Conservation (phyloP, 768 basidiomycete species). For the Suillus americanus region DNA sequence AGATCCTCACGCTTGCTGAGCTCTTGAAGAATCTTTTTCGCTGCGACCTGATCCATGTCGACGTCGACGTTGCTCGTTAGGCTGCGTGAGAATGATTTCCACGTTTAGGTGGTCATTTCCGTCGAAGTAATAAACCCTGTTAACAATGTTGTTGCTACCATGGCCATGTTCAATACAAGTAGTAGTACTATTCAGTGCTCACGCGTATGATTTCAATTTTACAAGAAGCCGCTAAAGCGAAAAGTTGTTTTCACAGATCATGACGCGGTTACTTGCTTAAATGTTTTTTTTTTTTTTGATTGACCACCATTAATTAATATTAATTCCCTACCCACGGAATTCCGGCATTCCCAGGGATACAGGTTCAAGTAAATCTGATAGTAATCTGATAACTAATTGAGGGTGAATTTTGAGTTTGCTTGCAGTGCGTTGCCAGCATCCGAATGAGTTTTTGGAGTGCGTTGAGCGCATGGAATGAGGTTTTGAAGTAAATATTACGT, state of each 20-base stretch:
- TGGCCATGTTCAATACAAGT: not conserved
- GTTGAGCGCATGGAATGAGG: not conserved
- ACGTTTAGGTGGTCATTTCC: not conserved
- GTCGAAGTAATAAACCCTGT: not conserved
- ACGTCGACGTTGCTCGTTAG: slow-evolving; percentile 9
- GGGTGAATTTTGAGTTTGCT: not conserved
- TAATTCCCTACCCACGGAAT: slow-evolving; percentile 6
- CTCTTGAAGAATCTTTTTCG: slow-evolving; percentile 71
- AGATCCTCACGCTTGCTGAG: slow-evolving; percentile 72
- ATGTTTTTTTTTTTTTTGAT: not conserved
- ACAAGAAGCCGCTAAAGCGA: not conserved
- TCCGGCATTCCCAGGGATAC: slow-evolving; percentile 8
- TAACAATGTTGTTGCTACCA: no score
- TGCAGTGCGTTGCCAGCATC: not conserved
- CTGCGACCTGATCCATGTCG: slow-evolving; percentile 56
- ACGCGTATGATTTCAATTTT: not conserved
- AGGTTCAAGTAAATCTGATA: not conserved
- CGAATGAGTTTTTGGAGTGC: not conserved
- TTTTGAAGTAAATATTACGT: not conserved
- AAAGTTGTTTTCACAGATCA: not conserved
- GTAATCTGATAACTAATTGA: slow-evolving; percentile 1
- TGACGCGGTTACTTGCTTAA: not conserved
- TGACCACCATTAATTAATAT: not conserved
- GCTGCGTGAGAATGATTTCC: not conserved
- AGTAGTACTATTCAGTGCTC: not conserved